These are phyloP conservation scores for Epichloe sp. DNA, from an alignment of 2,329 filamentous ascomycete genomes.

Conservation along the genomic window DNA sequence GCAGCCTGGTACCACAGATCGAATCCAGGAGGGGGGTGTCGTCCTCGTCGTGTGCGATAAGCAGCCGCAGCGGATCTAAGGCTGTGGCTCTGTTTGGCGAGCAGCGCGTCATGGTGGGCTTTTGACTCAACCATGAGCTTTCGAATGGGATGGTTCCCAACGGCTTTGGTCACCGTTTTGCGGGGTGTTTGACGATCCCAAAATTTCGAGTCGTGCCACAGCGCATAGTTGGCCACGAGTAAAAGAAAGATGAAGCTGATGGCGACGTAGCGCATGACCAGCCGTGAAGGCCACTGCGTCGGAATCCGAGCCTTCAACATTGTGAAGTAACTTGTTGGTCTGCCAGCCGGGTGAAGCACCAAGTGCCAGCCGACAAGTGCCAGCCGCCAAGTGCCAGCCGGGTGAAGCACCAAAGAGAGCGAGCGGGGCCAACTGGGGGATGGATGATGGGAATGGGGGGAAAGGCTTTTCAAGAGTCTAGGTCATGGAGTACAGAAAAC, in stretches of 20 bases:
- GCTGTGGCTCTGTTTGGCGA: slow-evolving; percentile 32
- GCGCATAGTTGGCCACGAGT: slow-evolving; percentile 16
- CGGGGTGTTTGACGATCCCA: slow-evolving; percentile 13
- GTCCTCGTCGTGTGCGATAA: slow-evolving; percentile 42
- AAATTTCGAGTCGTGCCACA: slow-evolving; percentile 16
- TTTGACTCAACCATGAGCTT: slow-evolving; percentile 34
- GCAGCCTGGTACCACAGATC: slow-evolving; percentile 46
- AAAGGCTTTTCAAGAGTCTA: neutral
- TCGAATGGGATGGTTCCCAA: slow-evolving; percentile 34
- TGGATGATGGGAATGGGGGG: neutral
- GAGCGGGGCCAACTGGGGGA: neutral
- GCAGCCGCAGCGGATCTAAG: slow-evolving; percentile 38
- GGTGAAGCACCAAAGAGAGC: neutral
- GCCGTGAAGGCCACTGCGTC: slow-evolving; percentile 14
- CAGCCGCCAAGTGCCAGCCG: neutral
- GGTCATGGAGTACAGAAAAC: neutral
- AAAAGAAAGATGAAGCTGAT: slow-evolving; percentile 12
- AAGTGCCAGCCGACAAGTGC: too few relatives aligned
- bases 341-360: neutral
- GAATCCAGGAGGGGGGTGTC: slow-evolving; percentile 52
- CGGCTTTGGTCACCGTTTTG: slow-evolving; percentile 10
- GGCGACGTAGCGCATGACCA: slow-evolving; percentile 17
- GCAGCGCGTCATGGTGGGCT: slow-evolving; percentile 25
- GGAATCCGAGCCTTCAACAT: slow-evolving; percentile 5
- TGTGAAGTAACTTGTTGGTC: neutral